These are phyloP conservation scores for Carnegiea gigantea DNA, from an alignment of 179 eudicot genomes.

Conservation along the genomic window DNA sequence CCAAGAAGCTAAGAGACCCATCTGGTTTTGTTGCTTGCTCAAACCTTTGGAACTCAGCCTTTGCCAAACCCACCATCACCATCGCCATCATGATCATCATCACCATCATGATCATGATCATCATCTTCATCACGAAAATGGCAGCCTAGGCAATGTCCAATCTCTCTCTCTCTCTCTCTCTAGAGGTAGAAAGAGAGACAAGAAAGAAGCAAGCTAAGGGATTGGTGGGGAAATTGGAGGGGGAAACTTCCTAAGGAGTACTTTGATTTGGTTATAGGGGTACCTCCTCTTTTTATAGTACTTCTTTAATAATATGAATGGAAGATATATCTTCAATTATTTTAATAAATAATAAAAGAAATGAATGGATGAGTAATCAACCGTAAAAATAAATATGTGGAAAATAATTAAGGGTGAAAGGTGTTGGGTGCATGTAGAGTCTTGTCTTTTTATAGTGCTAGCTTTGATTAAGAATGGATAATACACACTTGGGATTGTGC, in stretches of 20 bases:
- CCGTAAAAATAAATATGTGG: neutral
- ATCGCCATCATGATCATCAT: neutral
- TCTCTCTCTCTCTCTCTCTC: slow-evolving; percentile 8
- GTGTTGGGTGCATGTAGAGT: neutral
- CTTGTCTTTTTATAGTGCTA: slow-evolving; percentile 2
- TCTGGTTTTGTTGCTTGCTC: slow-evolving; percentile 44
- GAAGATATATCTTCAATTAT: neutral
- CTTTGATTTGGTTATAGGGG: neutral
- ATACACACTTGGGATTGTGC: neutral
- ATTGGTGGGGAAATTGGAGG: neutral
- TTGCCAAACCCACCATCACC: slow-evolving; percentile 10
- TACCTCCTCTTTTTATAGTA: neutral
- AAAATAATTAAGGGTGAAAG: neutral
- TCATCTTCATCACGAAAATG: neutral
- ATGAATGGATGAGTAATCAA: neutral
- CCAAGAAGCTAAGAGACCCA: slow-evolving; percentile 59
- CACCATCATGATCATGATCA: neutral
- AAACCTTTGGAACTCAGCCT: slow-evolving; percentile 44
- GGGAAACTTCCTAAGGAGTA: neutral
- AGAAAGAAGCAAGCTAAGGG: neutral
- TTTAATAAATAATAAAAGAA: neutral
- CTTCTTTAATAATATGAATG: neutral
- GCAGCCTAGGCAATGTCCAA: neutral
- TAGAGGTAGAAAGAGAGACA: neutral
- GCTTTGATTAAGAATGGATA: neutral